Evolutionary conservation across 441 rosid genomes (phyloP).

Genomic region (Populus trichocarpa): DNA sequence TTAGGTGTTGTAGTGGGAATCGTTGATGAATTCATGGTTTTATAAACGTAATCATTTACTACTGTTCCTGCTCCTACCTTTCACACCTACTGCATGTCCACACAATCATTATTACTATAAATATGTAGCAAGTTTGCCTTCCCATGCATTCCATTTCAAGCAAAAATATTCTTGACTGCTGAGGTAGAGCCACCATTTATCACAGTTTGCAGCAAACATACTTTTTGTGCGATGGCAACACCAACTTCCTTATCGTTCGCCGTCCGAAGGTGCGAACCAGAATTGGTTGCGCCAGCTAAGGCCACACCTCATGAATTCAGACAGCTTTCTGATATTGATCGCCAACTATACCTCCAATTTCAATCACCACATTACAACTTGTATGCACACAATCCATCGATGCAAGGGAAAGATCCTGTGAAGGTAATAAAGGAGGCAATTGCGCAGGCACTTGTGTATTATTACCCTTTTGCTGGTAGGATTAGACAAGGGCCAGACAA

Average conservation of each 20-base stretch:
- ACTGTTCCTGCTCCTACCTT: too few species aligned
- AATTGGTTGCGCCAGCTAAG: constrained; percentile 30
- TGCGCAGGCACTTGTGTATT: constrained; percentile 33
- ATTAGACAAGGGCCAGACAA: constrained; percentile 5
- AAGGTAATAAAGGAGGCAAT: constrained; percentile 32
- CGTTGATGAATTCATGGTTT: too few species aligned
- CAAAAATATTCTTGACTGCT: too few species aligned
- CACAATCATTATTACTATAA: too few species aligned
- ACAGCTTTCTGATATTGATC: constrained; percentile 36
- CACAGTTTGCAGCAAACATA: too few species aligned
- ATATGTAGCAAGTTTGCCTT: too few species aligned
- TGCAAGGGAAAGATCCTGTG: constrained; percentile 35
- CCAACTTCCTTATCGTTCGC: constrained; percentile 10
- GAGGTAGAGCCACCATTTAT: too few species aligned
- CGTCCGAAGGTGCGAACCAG: constrained; percentile 27
- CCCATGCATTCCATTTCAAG: too few species aligned
- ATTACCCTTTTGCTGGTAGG: constrained; percentile 43
- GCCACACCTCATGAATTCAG: constrained; percentile 29
- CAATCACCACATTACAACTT: constrained; percentile 24
- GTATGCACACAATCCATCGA: constrained; percentile 8
- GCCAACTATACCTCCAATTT: constrained; percentile 31
- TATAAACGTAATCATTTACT: too few species aligned
- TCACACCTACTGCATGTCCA: too few species aligned
- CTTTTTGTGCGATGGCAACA: too few species aligned
- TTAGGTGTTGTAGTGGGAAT: too few species aligned